These are phyloP conservation scores for barley (Hordeum vulgare) DNA, from an alignment of 176 grass and related monocot genomes.

Conservation along the genomic window MorexV3_pseudomolecules_assembly NC_058520.1:452836182-452836681, in stretches of 20 bases:
- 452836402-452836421: not conserved
- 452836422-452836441: not conserved
- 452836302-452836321: conserved; percentile 43
- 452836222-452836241: conserved; percentile 29
- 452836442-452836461: not conserved
- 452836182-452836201: not conserved
- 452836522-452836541: not conserved
- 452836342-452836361: conserved; percentile 34
- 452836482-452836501: not conserved
- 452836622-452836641: not conserved
- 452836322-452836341: conserved; percentile 33
- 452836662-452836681: too few species aligned
- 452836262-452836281: not conserved
- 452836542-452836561: not conserved
- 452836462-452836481: not conserved
- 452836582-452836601: not conserved
- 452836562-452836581: not conserved
- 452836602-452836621: not conserved
- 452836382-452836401: conserved; percentile 5
- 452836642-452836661: not conserved
- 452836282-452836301: conserved; percentile 53
- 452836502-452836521: not conserved
- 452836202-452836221: not conserved
- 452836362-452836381: conserved; percentile 35
- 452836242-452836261: conserved; percentile 10